Conservation (phyloP, 257 asterid species). For the Solanum tacnaense region DNA sequence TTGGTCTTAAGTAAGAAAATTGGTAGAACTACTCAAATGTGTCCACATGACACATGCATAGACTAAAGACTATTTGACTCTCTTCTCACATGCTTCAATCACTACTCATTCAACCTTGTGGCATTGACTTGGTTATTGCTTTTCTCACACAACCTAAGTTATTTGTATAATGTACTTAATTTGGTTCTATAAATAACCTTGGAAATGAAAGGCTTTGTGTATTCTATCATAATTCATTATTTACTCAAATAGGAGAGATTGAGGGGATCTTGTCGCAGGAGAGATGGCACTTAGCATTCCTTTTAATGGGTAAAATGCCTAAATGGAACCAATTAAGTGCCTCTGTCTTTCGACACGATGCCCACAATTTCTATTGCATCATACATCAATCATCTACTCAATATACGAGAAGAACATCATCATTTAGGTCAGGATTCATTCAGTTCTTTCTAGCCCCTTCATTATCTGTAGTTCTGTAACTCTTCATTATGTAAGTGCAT, state of each 20-base stretch:
- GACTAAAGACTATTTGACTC: not conserved
- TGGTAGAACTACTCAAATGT: not conserved
- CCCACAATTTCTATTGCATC: not conserved
- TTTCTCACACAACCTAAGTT: not conserved
- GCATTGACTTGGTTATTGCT: not conserved
- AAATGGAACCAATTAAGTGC: not conserved
- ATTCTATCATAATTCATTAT: not conserved
- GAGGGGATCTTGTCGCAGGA: conserved; percentile 24
- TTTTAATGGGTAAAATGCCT: not conserved
- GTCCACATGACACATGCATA: not conserved
- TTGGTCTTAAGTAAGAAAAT: not conserved
- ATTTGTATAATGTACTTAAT: not conserved
- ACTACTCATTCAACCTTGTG: not conserved
- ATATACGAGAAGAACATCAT: not conserved
- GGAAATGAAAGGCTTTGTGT: not conserved
- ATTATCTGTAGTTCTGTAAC: not conserved
- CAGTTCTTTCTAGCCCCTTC: not conserved
- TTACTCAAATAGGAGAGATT: not conserved
- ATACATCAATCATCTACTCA: too few relatives aligned
- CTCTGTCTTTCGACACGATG: not conserved
- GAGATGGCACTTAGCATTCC: conserved; percentile 27
- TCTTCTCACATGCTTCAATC: not conserved
- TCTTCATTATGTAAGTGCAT: not conserved
- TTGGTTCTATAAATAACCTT: not conserved
- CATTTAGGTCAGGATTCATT: not conserved